Base-by-base conservation (phyloP, 495 filamentous ascomycete genomes). In the Talaromyces wortmannii region DNA sequence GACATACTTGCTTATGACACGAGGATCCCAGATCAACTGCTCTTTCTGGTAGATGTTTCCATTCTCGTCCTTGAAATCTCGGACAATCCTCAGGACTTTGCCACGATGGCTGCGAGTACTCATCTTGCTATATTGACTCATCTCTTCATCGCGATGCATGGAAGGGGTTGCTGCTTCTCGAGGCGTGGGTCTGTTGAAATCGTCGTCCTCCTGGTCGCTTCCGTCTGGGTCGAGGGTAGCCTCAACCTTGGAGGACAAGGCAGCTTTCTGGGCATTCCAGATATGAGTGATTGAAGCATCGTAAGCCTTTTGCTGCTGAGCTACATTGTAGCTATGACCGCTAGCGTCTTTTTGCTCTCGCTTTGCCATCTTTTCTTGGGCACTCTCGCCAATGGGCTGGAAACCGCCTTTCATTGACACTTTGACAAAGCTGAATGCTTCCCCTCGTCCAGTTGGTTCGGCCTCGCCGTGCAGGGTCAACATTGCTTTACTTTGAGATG, bases 371-470 rank as follows among this genome's bases (percentile, higher is more conserved):
- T 90, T 95, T 48, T 95, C 90, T 42, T 87, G 81, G 3, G 90
- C 88, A 60, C 90, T 92, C 61, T 96, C 90, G 8, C 92, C 88
- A 55, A 90, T 78, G 31, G 91, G 88, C 61, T 95, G 89, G 72
- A 94, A 99, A 3, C 94, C 94, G 47, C 94, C 94, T 68, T 99
- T 99, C 94, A 99, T 99, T 11, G 89, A 95, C 0, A 90, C 96
- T 62, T 91, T 89, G 60, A 99, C 87, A 67, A 97, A 96, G 66
- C 87, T 96, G 74, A 97, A 92, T 3, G 89, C 94, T 54, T 95
- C 85, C 3, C 94, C 94, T 59, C 90, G 88, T 10, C 91, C 90
- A 7, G 91, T 94, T n/a, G 94, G 94, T 64, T 99, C 94, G 31
- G 95, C 94, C 58, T 92, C 86, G 15, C 94, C 94, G 61, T 97